A percentile compares a stretch with the other conserved stretches of the same genome.
These are phyloP conservation scores for Globisporangium splendens DNA, from an alignment of 352 stramenopile species.

Conservation along the genomic window DNA sequence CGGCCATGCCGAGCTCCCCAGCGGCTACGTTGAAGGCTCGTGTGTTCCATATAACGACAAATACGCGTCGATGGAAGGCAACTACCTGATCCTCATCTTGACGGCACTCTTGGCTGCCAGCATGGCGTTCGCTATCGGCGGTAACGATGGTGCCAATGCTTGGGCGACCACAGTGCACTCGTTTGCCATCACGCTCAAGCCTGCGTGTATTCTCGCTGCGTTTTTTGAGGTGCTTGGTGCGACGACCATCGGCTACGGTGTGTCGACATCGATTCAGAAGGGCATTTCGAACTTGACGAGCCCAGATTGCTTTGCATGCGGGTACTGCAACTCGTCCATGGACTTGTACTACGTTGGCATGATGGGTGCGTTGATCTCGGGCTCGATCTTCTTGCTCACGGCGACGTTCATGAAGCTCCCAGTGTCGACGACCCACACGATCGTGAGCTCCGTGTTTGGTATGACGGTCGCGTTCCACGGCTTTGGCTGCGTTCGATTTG, in stretches of 20 bases:
- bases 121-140: constrained; percentile 48
- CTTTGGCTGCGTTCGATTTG: constrained; percentile 29
- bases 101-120: constrained; percentile 20
- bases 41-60: constrained; percentile 23
- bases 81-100: constrained; percentile 28
- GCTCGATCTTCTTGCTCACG: constrained; percentile 44
- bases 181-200: constrained; percentile 60
- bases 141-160: constrained; percentile 88
- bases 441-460: constrained; percentile 65
- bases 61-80: constrained; percentile 21
- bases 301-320: constrained; percentile 23
- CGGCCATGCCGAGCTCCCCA: background rate
- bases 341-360: constrained; percentile 68
- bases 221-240: constrained; percentile 82
- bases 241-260: constrained; percentile 66
- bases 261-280: constrained; percentile 74
- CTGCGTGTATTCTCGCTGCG: constrained; percentile 57
- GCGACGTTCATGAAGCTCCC: constrained; percentile 57
- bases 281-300: constrained; percentile 26
- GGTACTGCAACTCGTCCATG: constrained; percentile 43
- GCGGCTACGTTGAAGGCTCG: background rate
- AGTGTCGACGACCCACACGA: constrained; percentile 73
- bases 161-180: constrained; percentile 81
- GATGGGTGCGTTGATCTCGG: constrained; percentile 47
- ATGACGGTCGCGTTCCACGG: constrained; percentile 51